Evolutionary conservation across 116 monocot species (phyloP).

Genomic region (Iris pallida): DNA sequence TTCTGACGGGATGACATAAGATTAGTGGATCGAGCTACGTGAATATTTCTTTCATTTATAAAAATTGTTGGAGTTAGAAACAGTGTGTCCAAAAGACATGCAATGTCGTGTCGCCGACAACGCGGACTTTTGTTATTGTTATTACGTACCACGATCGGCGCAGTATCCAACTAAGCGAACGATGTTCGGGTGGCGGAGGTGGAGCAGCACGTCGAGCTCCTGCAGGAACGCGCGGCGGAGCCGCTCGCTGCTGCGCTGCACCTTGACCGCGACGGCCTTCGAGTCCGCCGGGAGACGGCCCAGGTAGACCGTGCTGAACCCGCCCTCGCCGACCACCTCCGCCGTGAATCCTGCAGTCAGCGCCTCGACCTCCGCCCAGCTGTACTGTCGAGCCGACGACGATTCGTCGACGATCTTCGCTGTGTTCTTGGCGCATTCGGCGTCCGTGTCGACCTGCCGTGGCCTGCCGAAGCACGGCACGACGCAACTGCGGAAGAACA

Average conservation of each 20-base stretch:
- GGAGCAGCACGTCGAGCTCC: conserved; percentile 67
- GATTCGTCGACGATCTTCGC: too few relatives aligned
- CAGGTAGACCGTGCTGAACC: conserved; percentile 73
- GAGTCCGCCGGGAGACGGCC: conserved; percentile 21
- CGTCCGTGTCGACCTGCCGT: too few relatives aligned
- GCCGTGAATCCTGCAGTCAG: conserved; percentile 42
- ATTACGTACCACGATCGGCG: conserved; percentile 43
- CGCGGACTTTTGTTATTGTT: not conserved
- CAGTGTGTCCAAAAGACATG: too few relatives aligned
- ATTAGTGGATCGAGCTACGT: too few relatives aligned
- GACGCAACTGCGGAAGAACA: not conserved
- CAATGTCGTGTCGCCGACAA: too few relatives aligned
- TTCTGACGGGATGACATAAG: too few relatives aligned
- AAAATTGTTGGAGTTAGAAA: too few relatives aligned
- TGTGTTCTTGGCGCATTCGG: too few relatives aligned
- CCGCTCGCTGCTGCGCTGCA: conserved; percentile 56
- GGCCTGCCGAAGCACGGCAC: not conserved
- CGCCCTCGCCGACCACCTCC: conserved; percentile 58
- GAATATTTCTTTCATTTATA: too few relatives aligned
- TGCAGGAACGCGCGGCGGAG: conserved; percentile 55
- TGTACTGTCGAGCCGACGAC: conserved; percentile 10
- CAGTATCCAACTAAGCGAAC: conserved; percentile 68
- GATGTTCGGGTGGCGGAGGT: conserved; percentile 47
- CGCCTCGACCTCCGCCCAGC: conserved; percentile 53
- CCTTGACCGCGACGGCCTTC: conserved; percentile 48